Conservation (phyloP, 228 moss, liverwort and hornwort species). For the Sphagnum fallax region DNA sequence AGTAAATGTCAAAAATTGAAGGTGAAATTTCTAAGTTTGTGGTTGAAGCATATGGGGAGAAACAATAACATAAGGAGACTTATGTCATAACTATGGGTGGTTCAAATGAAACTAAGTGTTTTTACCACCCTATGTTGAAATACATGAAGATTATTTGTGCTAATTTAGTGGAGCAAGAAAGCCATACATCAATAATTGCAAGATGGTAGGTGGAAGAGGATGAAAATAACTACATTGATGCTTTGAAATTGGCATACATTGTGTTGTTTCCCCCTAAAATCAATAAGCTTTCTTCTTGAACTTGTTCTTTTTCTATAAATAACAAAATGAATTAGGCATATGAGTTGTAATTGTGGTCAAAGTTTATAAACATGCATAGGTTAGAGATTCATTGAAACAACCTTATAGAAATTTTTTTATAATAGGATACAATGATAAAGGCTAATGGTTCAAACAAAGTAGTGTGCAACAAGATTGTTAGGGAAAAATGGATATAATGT, state of each 20-base stretch:
- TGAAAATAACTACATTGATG: slow-evolving; percentile 89
- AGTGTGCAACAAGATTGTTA: too few relatives aligned
- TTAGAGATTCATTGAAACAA: too few relatives aligned
- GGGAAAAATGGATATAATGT: too few relatives aligned
- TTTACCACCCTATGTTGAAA: background rate
- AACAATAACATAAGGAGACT: background rate
- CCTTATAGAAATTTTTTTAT: too few relatives aligned
- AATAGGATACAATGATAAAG: too few relatives aligned
- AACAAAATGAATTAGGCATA: background rate
- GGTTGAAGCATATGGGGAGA: too few relatives aligned
- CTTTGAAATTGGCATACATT: slow-evolving; percentile 76
- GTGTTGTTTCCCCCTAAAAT: slow-evolving; percentile 78
- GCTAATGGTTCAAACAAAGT: too few relatives aligned
- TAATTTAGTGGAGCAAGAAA: too few relatives aligned
- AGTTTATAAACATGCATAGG: too few relatives aligned
- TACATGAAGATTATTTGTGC: background rate
- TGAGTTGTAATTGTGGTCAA: too few relatives aligned
- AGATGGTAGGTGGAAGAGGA: slow-evolving; percentile 59
- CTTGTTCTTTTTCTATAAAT: background rate
- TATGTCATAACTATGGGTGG: background rate
- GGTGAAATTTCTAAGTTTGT: slow-evolving; percentile 23
- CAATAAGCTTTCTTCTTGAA: slow-evolving; percentile 37
- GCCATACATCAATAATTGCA: slow-evolving; percentile 67
- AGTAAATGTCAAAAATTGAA: slow-evolving; percentile 70
- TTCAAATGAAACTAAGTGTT: background rate